Conservation (phyloP, 257 asterid species). For the Buddleja alternifolia region DNA sequence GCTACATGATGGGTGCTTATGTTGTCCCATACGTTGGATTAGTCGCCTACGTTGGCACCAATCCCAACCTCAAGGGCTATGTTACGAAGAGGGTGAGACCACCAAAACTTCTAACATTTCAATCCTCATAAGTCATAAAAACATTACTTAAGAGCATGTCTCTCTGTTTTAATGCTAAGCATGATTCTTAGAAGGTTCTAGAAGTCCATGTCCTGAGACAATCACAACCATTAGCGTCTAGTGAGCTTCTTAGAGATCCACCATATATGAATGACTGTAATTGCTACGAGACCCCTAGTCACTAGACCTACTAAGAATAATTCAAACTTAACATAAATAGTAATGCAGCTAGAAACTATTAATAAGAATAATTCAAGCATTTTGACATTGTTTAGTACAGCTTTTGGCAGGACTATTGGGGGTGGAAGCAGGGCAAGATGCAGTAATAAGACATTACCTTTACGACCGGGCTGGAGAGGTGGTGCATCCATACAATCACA, state of each 20-base stretch:
- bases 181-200: too few relatives aligned
- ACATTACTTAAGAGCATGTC: too few relatives aligned
- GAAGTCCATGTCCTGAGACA: too few relatives aligned
- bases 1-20: slow-evolving; percentile 49
- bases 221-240: too few relatives aligned
- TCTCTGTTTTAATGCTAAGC: too few relatives aligned
- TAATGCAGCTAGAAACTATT: neutral
- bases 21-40: slow-evolving; percentile 50
- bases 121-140: too few relatives aligned
- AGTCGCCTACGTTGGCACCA: slow-evolving; percentile 53
- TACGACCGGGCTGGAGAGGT: slow-evolving; percentile 35
- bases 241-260: too few relatives aligned
- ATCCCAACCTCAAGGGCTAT: slow-evolving; percentile 43
- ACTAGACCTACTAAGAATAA: too few relatives aligned
- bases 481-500: slow-evolving; percentile 42
- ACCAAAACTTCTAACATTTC: too few relatives aligned
- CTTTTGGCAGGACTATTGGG: slow-evolving; percentile 52
- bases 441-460: slow-evolving; percentile 46
- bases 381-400: slow-evolving; percentile 2
- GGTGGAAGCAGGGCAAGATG: slow-evolving; percentile 56
- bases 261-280: too few relatives aligned
- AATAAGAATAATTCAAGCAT: neutral
- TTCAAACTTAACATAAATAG: too few relatives aligned
- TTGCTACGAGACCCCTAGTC: too few relatives aligned
- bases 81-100: slow-evolving; percentile 33